phyloP scores from a whole-genome alignment of 2,329 filamentous ascomycete genomes.

The Fusarium sp. region DNA sequence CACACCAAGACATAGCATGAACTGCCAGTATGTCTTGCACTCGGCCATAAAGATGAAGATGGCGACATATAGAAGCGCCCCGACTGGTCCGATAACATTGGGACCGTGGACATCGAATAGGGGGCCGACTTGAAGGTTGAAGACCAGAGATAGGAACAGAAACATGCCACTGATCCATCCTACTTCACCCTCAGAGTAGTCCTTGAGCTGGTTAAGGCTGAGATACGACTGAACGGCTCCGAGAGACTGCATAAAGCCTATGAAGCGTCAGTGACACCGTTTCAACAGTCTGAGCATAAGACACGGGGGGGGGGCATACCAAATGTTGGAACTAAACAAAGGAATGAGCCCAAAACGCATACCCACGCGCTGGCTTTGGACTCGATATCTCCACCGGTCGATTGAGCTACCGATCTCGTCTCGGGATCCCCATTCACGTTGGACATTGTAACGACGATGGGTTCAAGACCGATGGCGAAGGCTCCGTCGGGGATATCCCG shows the following conservation, averaged over 20 bases:
- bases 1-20: constrained; percentile 56
- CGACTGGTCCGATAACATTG: constrained; percentile 50
- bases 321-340: constrained; percentile 19
- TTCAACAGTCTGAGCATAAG: neutral
- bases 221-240: constrained; percentile 61
- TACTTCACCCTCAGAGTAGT: constrained; percentile 55
- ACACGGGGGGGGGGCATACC: neutral
- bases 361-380: constrained; percentile 34
- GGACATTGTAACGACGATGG: constrained; percentile 26
- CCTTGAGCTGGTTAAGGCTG: constrained; percentile 54
- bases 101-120: constrained; percentile 61
- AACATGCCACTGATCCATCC: constrained; percentile 62
- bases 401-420: constrained; percentile 11
- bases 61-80: constrained; percentile 49
- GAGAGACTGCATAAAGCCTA: constrained; percentile 59
- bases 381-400: constrained; percentile 27
- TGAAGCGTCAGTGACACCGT: neutral
- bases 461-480: constrained; percentile 23
- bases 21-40: constrained; percentile 60
- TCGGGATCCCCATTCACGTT: constrained; percentile 29
- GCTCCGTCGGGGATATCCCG: constrained; percentile 20
- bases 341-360: constrained; percentile 39
- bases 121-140: constrained; percentile 60
- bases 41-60: constrained; percentile 59
- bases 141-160: constrained; percentile 55